Evolutionary conservation across 768 basidiomycete species (phyloP).

Genomic region (Mycena polygramma): DNA sequence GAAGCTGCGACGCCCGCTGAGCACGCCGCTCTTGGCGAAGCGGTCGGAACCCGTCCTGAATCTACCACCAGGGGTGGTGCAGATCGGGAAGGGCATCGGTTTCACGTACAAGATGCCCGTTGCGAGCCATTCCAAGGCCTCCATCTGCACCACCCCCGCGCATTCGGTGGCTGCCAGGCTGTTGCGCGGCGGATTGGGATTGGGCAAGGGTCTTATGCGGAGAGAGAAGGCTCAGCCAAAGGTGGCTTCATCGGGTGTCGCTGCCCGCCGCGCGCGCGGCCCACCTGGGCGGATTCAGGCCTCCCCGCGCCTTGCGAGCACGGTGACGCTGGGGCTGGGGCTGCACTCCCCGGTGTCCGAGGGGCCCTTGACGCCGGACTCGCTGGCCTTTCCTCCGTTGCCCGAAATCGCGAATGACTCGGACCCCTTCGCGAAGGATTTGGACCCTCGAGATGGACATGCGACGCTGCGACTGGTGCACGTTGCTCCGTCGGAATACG

Average conservation of each 20-base stretch:
- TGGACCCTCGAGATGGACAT: conserved; percentile 14
- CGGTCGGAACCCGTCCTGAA: conserved; percentile 46
- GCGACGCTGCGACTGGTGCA: conserved; percentile 35
- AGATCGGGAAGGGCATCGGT: conserved; percentile 67
- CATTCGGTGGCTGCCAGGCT: conserved; percentile 42
- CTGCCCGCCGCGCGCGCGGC: conserved; percentile 16
- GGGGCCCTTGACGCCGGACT: conserved; percentile 43
- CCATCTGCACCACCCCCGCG: conserved; percentile 44
- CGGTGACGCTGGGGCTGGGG: conserved; percentile 12
- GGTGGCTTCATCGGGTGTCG: conserved; percentile 13
- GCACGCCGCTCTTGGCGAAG: conserved; percentile 44
- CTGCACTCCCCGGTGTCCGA: conserved; percentile 39
- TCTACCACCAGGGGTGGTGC: conserved; percentile 61
- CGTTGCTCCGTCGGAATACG: conserved; percentile 26
- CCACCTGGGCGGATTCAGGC: conserved; percentile 31
- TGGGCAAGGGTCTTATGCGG: conserved; percentile 32
- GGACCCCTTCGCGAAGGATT: conserved; percentile 35
- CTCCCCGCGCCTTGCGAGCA: conserved; percentile 6
- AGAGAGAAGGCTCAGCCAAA: conserved; percentile 23
- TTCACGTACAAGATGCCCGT: conserved; percentile 57
- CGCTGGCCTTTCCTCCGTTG: conserved; percentile 32
- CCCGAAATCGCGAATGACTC: conserved; percentile 34
- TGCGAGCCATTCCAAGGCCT: conserved; percentile 47
- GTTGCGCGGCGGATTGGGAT: conserved; percentile 37
- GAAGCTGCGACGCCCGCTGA: conserved; percentile 51